These are phyloP conservation scores for Flaveria brownii DNA, from an alignment of 129 eudicot genomes.

Conservation along the genomic window DNA sequence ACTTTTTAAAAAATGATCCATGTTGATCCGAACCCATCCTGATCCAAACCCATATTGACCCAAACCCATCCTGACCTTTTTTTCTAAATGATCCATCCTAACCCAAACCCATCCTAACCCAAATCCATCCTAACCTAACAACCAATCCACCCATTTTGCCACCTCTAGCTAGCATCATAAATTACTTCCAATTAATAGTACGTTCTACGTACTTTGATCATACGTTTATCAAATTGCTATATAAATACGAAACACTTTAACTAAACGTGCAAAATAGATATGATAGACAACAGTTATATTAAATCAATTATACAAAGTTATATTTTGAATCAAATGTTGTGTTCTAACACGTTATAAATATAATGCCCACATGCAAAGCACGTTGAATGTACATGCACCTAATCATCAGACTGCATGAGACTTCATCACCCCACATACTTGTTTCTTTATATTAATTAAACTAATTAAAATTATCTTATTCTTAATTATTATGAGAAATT, in stretches of 20 bases:
- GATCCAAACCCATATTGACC: too few relatives aligned
- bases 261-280: not conserved
- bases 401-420: slow-evolving; percentile 35
- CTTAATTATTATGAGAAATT: slow-evolving; percentile 8
- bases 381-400: slow-evolving; percentile 29
- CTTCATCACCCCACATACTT: slow-evolving; percentile 24
- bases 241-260: not conserved
- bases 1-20: too few relatives aligned
- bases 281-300: not conserved
- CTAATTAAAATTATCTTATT: slow-evolving; percentile 13
- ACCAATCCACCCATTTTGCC: too few relatives aligned
- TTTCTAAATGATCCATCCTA: too few relatives aligned
- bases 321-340: not conserved
- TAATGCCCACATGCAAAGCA: slow-evolving; percentile 32
- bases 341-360: not conserved
- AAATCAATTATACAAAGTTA: not conserved
- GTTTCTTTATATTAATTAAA: slow-evolving; percentile 5
- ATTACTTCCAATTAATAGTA: not conserved
- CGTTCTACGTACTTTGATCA: not conserved
- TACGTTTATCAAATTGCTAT: not conserved
- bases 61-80: too few relatives aligned
- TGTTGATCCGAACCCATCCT: too few relatives aligned
- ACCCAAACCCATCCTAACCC: too few relatives aligned
- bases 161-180: not conserved
- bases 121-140: too few relatives aligned